Base-by-base conservation (phyloP, 495 filamentous ascomycete species). In the Hyaloscypha hepaticicola region DNA sequence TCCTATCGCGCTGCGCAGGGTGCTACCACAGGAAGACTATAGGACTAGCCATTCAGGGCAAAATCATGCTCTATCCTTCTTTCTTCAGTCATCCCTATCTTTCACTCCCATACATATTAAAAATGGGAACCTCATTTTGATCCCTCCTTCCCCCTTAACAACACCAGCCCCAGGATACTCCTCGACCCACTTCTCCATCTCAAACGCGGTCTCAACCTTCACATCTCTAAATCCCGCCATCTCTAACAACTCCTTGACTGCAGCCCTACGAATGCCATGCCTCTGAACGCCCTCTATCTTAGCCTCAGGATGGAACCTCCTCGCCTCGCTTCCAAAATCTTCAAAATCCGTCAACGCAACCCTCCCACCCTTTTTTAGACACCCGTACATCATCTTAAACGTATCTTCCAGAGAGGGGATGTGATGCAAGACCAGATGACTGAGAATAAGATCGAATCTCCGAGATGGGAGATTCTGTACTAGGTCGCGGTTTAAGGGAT, bases 271-370 rank as follows among this genome's bases (percentile, higher is more conserved):
- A 31, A 86, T 78, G 24, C 83, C 83, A 71, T 86, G 83, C 52
- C 83, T 64, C 74, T 82, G 78, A 11, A 85, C 82, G 2, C 80
- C 82, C 8, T 77, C 79, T 74, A 83, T 75, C 72, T 81, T 83
- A 2, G 64, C 56, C 66, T 75, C 73, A 3, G 83, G 78, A 69
- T 86, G 83, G 53, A 84, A 86, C 60, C 67, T 69, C 28, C 77
- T 68, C 19, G 82, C 82, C 41, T 78, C 80, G 0, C 80, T 78
- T 6, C 83, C 83, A 62, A 79, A 83, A 53, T 86, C 77, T 69
- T 86, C 82, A 70, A 82, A 86, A 53, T 86, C 83, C n/a, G 83
- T 84, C 61, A 85, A 64, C 55, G 79, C 76, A 0, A 83, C 75
- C 55, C 66, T 62, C 33, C 82, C 72, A n/a, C 79, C 79, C 0